Base-by-base conservation (phyloP, 1,284 basidiomycete species). In the Irpex sp. region DNA sequence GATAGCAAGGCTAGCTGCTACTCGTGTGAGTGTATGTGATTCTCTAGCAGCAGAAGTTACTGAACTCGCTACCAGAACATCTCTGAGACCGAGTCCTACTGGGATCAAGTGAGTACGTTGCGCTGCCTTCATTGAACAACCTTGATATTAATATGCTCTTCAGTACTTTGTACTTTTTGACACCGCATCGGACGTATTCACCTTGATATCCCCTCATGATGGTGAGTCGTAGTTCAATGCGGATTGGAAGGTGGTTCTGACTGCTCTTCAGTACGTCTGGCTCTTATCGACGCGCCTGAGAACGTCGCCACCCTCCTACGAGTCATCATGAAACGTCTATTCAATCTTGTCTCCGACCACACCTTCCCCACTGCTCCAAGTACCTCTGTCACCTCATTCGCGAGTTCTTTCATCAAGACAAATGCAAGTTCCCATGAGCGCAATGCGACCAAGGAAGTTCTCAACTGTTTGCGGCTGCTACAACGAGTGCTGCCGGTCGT, bases 401-500 rank as follows among this genome's bases (percentile, higher is more conserved):
- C 89, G 21, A 80, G 86, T 2, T 85, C 87, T 1, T 80, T 92
- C 69, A 88, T 91, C 63, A 89, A 86, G 67, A 76, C 81, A 50
- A 77, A 79, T 61, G 74, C 76, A 39, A 73, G 79, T 47, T 56
- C 35, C 57, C 66, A 46, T 6, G 86, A 88, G 66, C 80, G 86
- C 57, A 90, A 90, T 69, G 77, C 90, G 6, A 92, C 91, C 0
- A 90, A 89, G 67, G 90, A 97, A 72, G 92, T 89, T 1, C 81
- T 97, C 49, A 97, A 96, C 70, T 95, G 94, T 71, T 73, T 97
- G 31, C 84, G 95, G 35, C 85, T 97, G 5, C 83, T 98, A 19
- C 89, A 92, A 64, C 84, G 95, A 61, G 83, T 97, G n/a, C 77
- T 97, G 11, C 94, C 94, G 1, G 88, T 95, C 13, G 78, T 96